A percentile compares a stretch with the other conserved stretches of the same genome.
These are phyloP conservation scores for Daldinia bambusicola DNA, from an alignment of 495 filamentous ascomycete species.

Conservation along the genomic window DNA sequence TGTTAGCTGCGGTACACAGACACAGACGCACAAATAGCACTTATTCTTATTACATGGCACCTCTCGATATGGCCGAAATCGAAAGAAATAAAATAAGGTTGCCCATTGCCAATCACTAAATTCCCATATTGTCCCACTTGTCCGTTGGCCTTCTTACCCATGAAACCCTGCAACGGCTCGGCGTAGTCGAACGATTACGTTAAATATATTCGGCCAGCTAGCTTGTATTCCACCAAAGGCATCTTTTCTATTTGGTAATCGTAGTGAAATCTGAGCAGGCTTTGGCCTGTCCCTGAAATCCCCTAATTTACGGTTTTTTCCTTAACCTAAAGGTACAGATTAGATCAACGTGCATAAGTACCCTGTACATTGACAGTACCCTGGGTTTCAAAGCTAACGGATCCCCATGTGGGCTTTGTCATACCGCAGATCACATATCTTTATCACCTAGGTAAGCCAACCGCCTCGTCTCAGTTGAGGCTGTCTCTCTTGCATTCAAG, in stretches of 20 bases:
- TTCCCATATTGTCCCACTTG: conserved; percentile 29
- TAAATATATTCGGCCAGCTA: conserved; percentile 58
- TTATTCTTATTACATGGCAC: conserved; percentile 3
- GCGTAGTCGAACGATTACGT: conserved; percentile 61
- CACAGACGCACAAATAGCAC: background rate
- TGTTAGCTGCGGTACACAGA: background rate
- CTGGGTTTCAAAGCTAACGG: conserved; percentile 23
- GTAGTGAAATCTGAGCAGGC: conserved; percentile 38
- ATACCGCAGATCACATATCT: conserved; percentile 5
- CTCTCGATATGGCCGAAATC: conserved; percentile 22
- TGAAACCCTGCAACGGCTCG: conserved; percentile 52
- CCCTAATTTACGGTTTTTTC: conserved; percentile 28
- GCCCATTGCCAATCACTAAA: conserved; percentile 16
- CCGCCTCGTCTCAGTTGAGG: conserved; percentile 40
- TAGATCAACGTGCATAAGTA: conserved; percentile 39
- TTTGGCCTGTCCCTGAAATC: conserved; percentile 37
- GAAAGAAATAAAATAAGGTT: background rate
- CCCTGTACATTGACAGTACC: conserved; percentile 28
- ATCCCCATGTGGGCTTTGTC: conserved; percentile 25
- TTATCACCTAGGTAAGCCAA: conserved; percentile 25
- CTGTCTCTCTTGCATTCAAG: conserved; percentile 27
- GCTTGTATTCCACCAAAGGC: conserved; percentile 43
- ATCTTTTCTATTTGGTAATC: conserved; percentile 64
- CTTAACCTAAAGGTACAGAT: conserved; percentile 33
- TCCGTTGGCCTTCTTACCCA: conserved; percentile 27